These are phyloP conservation scores for Earliella scabrosa DNA, from an alignment of 1,284 basidiomycete species.

Conservation along the genomic window DNA sequence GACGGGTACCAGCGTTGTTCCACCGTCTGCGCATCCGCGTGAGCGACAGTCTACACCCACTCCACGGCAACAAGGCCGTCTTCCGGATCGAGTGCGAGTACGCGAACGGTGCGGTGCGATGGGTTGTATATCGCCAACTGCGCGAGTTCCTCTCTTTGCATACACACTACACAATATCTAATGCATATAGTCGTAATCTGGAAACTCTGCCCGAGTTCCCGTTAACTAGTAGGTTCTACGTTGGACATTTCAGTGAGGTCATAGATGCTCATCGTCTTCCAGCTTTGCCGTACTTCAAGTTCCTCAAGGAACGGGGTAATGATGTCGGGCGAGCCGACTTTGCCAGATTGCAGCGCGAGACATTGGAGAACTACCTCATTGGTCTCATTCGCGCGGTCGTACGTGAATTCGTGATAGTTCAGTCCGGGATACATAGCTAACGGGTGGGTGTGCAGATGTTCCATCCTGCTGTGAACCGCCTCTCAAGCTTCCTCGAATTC, in stretches of 20 bases:
- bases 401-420: conserved; percentile 35
- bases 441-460: conserved; percentile 75
- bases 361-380: conserved; percentile 89
- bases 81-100: conserved; percentile 98
- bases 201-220: conserved; percentile 94
- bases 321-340: conserved; percentile 73
- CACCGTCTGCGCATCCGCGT: conserved; percentile 86
- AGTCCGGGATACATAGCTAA: no score
- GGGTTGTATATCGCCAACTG: conserved; percentile 96
- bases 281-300: conserved; percentile 90
- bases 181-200: conserved; percentile 71
- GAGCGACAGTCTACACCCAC: conserved; percentile 85
- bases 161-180: conserved; percentile 89
- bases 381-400: conserved; percentile 90
- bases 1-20: conserved; percentile 87
- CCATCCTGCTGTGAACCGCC: conserved; percentile 90
- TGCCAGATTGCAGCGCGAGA: conserved; percentile 79
- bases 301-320: conserved; percentile 62
- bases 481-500: conserved; percentile 95
- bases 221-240: conserved; percentile 68
- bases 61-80: conserved; percentile 78
- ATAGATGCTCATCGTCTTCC: background rate
- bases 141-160: conserved; percentile 93
- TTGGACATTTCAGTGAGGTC: no score
- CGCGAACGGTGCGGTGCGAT: conserved; percentile 91